A percentile compares a stretch with the other conserved stretches of the same genome.
These are phyloP conservation scores for apple (Malus domestica) DNA, from an alignment of 306 rosid species.

Conservation along the genomic window DNA sequence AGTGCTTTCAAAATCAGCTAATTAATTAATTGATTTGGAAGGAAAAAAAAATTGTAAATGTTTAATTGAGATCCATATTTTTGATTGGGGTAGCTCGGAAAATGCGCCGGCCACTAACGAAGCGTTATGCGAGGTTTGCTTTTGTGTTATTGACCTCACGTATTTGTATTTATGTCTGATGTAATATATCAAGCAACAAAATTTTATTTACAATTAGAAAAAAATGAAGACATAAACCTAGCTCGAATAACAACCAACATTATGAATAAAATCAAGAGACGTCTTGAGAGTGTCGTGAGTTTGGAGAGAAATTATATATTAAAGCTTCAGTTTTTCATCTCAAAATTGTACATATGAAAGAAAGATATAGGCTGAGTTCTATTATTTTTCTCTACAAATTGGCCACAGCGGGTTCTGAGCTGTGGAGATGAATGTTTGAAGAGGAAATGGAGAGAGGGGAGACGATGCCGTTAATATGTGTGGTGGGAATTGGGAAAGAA, in stretches of 20 bases:
- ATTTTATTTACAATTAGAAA: no score
- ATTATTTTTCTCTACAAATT: neutral
- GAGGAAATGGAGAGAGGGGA: neutral
- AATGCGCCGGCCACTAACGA: neutral
- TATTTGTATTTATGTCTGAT: neutral
- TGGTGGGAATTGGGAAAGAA: slow-evolving; percentile 36
- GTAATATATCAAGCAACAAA: no score
- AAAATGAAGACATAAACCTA: no score
- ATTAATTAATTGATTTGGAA: neutral
- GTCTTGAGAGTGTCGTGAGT: neutral
- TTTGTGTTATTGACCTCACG: neutral
- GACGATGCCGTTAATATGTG: slow-evolving; percentile 23
- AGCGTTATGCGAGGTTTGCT: neutral
- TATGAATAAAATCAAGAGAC: no score
- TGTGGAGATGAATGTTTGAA: neutral
- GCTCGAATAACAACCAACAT: no score
- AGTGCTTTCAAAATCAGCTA: neutral
- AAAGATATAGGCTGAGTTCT: no score
- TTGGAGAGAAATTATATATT: neutral
- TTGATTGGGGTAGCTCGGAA: neutral
- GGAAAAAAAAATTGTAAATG: neutral
- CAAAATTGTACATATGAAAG: neutral
- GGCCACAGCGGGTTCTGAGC: slow-evolving; percentile 6
- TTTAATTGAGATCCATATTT: neutral
- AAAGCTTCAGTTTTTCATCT: neutral